Base-by-base conservation (phyloP, 805 yeast genomes). In the Ogataea ramenticola region DNA sequence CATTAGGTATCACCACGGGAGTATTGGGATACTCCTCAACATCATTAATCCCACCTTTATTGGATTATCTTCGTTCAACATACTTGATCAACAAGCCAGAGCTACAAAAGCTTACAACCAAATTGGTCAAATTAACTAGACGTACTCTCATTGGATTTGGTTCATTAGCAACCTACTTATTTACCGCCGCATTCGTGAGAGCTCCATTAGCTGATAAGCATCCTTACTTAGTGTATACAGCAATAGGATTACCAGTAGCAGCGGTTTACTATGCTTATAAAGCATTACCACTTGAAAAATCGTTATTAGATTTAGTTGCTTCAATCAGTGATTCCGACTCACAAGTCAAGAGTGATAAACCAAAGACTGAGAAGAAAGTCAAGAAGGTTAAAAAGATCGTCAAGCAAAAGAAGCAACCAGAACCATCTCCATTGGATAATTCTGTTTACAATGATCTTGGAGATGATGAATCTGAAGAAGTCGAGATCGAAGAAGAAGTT, bases 171-270 rank as follows among this genome's bases (percentile, higher is more conserved):
- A 53, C 82, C 1, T 61, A 67, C 31, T 65, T 79, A 41, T 79
- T 84, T 51, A 64, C 69, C 29, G 50, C 72, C 49, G 81, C 83
- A n/a, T 84, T 71, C 56, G 65, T 64, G 41, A 69, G 71, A 40
- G 78, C 88, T 1, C 78, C 86, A 19, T 51, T 61, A 5, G 57
- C 66, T 32, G 79, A 72, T 44, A 76, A 76, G 60, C 95, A 85
- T 61, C 93, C 93, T 19, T 85, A 84, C 58, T 70, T 85, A 55
- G 55, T 85, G 14, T 85, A 85, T 58, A 69, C 83, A 40, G 71
- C 82, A n/a, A 41, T 75, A 8, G 75, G 78, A n/a, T 71, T 71
- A 29, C 77, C 79, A 10, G 37, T 67, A 32, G 67, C 78, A 10
- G 47, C 64, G n/a, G 56, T 55, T 3, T 54, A 49, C 36, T 59